Evolutionary conservation across 169 alveolate genomes (phyloP).

Genomic region (Plasmodium falciparum): DNA sequence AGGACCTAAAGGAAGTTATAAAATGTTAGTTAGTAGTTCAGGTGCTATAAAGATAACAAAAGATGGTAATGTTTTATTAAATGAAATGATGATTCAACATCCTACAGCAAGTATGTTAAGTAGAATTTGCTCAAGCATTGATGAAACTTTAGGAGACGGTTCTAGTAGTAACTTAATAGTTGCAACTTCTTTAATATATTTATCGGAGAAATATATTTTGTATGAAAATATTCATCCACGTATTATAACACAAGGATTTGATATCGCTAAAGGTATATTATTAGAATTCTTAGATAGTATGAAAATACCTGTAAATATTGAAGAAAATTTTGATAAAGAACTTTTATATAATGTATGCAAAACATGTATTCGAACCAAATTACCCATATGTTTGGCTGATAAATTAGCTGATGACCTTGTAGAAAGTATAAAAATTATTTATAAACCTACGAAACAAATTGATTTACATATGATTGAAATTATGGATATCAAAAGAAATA

Average conservation of each 20-base stretch:
- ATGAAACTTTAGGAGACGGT: slow-evolving; percentile 99
- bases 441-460: slow-evolving; percentile 83
- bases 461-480: slow-evolving; percentile 99
- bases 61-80: slow-evolving; percentile 97
- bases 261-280: slow-evolving; percentile 93
- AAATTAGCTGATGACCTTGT: slow-evolving; percentile 95
- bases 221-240: slow-evolving; percentile 98
- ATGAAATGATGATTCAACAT: slow-evolving; percentile 99
- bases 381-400: slow-evolving; percentile 93
- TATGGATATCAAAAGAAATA: slow-evolving; percentile 97
- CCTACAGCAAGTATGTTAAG: slow-evolving; percentile 99
- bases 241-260: slow-evolving; percentile 97
- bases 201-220: slow-evolving; percentile 83
- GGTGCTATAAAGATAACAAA: slow-evolving; percentile 96
- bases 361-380: slow-evolving; percentile 95
- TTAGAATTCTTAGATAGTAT: slow-evolving; percentile 91
- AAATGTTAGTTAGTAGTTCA: slow-evolving; percentile 98
- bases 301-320: slow-evolving; percentile 80
- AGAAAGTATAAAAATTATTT: slow-evolving; percentile 91
- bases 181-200: slow-evolving; percentile 94
- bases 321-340: slow-evolving; percentile 90
- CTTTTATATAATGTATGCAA: slow-evolving; percentile 94
- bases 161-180: slow-evolving; percentile 97
- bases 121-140: slow-evolving; percentile 99
- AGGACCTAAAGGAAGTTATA: slow-evolving; percentile 99